A percentile compares a stretch with the other conserved stretches of the same genome.
phyloP scores from a whole-genome alignment of 352 stramenopile species.

The Globisporangium emineosum region DNA sequence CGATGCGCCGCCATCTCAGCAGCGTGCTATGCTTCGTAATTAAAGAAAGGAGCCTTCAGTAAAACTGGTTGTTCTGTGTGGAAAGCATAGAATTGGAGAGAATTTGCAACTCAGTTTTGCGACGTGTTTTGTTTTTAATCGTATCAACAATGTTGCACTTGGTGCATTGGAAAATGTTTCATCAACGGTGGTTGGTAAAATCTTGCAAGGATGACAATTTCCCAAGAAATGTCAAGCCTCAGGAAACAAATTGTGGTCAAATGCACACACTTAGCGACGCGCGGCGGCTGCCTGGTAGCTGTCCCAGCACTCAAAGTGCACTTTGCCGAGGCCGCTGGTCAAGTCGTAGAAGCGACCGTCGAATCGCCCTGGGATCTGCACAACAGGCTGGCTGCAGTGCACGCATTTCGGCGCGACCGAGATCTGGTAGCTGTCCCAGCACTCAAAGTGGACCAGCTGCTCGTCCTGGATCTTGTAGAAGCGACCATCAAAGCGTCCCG shows the following conservation, averaged over 20 bases:
- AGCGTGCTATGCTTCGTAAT: conserved; percentile 5
- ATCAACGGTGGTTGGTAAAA: too few relatives aligned
- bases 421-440: conserved; percentile 79
- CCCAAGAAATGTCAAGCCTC: not conserved
- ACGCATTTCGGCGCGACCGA: conserved; percentile 73
- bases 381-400: conserved; percentile 68
- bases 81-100: not conserved
- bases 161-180: not conserved
- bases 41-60: not conserved
- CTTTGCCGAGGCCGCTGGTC: conserved; percentile 67
- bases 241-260: not conserved
- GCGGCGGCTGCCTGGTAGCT: conserved; percentile 39
- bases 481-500: conserved; percentile 69
- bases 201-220: not conserved
- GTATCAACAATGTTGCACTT: not conserved
- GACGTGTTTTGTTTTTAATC: not conserved
- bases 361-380: conserved; percentile 68
- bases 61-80: not conserved
- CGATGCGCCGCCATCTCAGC: conserved; percentile 21
- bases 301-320: conserved; percentile 87
- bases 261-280: conserved; percentile 1
- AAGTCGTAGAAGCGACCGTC: conserved; percentile 86
- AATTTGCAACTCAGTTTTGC: not conserved
- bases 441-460: conserved; percentile 81
- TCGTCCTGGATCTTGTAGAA: conserved; percentile 83